Evolutionary conservation across 1,139 yeast species (phyloP).

Genomic region (Yamadazyma mexicana): DNA sequence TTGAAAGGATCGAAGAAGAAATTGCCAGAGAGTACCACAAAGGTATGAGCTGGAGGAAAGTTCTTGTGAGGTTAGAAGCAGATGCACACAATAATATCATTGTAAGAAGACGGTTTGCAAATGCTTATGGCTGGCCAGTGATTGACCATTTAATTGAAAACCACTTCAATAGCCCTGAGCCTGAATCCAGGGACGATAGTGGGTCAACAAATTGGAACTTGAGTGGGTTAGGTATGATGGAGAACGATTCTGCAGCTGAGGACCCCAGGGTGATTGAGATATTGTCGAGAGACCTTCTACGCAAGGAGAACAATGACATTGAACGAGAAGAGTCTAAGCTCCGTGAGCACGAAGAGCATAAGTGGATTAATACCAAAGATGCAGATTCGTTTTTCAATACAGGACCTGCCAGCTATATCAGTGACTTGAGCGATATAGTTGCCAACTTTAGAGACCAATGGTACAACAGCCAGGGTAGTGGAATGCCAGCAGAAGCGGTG

Average conservation of each 20-base stretch:
- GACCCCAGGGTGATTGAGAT: slow-evolving; percentile 31
- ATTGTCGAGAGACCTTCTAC: slow-evolving; percentile 36
- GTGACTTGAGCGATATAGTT: slow-evolving; percentile 58
- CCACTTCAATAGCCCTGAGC: slow-evolving; percentile 23
- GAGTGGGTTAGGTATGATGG: slow-evolving; percentile 9
- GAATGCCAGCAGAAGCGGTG: slow-evolving; percentile 5
- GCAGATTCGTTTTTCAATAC: slow-evolving; percentile 58
- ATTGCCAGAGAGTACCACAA: slow-evolving; percentile 90
- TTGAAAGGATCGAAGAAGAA: slow-evolving; percentile 60
- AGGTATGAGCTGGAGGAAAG: slow-evolving; percentile 88
- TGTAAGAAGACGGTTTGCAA: slow-evolving; percentile 85
- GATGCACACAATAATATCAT: slow-evolving; percentile 96
- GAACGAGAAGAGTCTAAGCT: slow-evolving; percentile 9
- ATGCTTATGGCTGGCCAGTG: slow-evolving; percentile 97
- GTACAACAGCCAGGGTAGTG: slow-evolving; percentile 22
- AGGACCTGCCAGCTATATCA: slow-evolving; percentile 70
- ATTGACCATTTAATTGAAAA: slow-evolving; percentile 68
- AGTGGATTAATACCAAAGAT: slow-evolving; percentile 55
- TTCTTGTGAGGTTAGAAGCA: slow-evolving; percentile 78
- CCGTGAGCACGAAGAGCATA: slow-evolving; percentile 23
- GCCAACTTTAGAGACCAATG: slow-evolving; percentile 41
- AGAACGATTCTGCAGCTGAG: slow-evolving; percentile 18
- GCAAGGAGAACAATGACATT: slow-evolving; percentile 34
- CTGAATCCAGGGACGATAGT: slow-evolving; percentile 9
- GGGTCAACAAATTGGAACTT: slow-evolving; percentile 9